Base-by-base conservation (phyloP, 2,329 filamentous ascomycete genomes). In the Botryosphaeria agaves region DNA sequence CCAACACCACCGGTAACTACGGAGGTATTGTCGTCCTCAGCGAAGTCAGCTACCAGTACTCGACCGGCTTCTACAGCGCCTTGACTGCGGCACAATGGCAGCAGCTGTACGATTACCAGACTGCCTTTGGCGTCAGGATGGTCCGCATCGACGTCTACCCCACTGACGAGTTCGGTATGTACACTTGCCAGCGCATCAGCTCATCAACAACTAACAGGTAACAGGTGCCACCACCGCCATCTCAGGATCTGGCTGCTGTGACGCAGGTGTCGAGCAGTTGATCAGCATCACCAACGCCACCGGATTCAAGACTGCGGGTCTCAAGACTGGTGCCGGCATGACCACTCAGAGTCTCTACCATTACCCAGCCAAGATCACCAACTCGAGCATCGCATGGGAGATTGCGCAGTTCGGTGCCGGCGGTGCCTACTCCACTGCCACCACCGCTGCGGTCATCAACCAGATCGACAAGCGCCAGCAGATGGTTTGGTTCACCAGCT, bases 401-500 rank as follows among this genome's bases (percentile, higher is more conserved):
- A 57, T 74, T 39, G 69, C 67, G 5, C 49, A 57, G 17, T 72
- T 72, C 41, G 59, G 49, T 5, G 47, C 57, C n/a, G 54, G 54
- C 34, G 57, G 56, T 2, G 42, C 46, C 6, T 59, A 55, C 36
- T 32, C 45, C 2, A 43, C 34, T 8, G 46, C 47, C 16, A 59
- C 56, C 14, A 64, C 59, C 15, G 70, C 69, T 29, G 69, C 59
- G 23, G 66, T 75, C 30, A 70, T 74, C 44, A 73, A 72, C 44
- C 61, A 62, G 34, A 64, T 70, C 37, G 54, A 55, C 32, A 59
- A 58, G 9, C 59, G 70, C 36, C 57, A 73, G 49, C 68, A 74
- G 48, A 70, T 74, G 65, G 69, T 61, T 3, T 73, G 66, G 53
- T 73, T 73, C 51, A 61, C 65, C 31, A 50, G 54, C 11, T 71